phyloP scores from a whole-genome alignment of 257 asterid genomes.

The Fraxinus americana region DNA sequence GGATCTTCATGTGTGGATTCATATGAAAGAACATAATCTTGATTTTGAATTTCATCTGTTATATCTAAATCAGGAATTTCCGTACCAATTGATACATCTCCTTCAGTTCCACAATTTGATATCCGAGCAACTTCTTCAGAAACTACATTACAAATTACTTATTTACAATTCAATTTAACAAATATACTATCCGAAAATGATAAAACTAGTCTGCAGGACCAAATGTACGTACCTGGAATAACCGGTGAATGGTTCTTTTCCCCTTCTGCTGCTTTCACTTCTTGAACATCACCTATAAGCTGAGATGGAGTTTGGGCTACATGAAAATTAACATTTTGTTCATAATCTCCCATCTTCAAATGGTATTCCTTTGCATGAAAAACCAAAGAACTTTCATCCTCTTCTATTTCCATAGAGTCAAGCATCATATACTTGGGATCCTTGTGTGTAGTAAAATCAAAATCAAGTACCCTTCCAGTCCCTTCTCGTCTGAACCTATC shows the following conservation, averaged over 20 bases:
- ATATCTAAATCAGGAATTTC: conserved; percentile 89
- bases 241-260: conserved; percentile 35
- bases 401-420: conserved; percentile 43
- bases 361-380: conserved; percentile 50
- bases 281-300: conserved; percentile 33
- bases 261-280: conserved; percentile 25
- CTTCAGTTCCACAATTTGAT: conserved; percentile 65
- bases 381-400: conserved; percentile 35
- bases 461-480: conserved; percentile 22
- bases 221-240: conserved; percentile 37
- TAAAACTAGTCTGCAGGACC: conserved; percentile 15
- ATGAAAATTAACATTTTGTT: conserved; percentile 24
- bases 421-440: conserved; percentile 44
- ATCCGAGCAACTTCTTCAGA: conserved; percentile 53
- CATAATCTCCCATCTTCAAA: conserved; percentile 30
- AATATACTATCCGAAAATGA: conserved; percentile 31
- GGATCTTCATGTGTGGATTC: conserved; percentile 44
- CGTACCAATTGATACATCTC: conserved; percentile 90
- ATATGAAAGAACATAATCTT: conserved; percentile 34
- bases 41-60: conserved; percentile 56
- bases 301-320: conserved; percentile 31
- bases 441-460: conserved; percentile 36
- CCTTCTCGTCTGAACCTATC: conserved; percentile 24
- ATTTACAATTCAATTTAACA: conserved; percentile 16
- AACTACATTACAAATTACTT: conserved; percentile 41